Percentiles rank a stretch among this genome's conserved stretches.
Conservation (phyloP, 140 eudicot species). For the Ambrosia hybrid region DNA sequence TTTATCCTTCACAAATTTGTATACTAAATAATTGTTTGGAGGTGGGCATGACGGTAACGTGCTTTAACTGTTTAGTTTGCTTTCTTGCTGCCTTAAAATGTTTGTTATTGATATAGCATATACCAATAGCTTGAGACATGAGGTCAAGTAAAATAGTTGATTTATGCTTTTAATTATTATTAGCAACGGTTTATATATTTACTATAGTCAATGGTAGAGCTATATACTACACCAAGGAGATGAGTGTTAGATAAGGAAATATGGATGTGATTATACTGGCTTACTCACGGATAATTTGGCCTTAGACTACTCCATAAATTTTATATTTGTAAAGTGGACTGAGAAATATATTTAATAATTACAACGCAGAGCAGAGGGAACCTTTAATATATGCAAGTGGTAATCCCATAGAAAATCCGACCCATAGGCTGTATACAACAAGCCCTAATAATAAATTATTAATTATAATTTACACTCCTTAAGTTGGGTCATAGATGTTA, state of each 20-base stretch:
- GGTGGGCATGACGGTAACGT: neutral
- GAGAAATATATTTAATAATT: no score
- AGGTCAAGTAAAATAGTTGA: constrained; percentile 1
- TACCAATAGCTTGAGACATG: neutral
- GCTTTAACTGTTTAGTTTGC: neutral
- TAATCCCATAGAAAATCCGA: no score
- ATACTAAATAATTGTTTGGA: constrained; percentile 1
- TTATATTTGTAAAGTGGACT: neutral
- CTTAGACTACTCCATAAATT: neutral
- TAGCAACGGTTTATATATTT: neutral
- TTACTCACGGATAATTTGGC: neutral
- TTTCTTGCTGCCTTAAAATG: neutral
- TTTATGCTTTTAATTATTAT: neutral
- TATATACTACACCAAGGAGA: neutral
- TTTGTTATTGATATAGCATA: neutral
- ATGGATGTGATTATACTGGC: neutral
- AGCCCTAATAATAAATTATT: no score
- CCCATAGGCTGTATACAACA: no score
- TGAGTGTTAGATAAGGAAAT: neutral
- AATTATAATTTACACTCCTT: no score
- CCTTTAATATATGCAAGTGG: no score
- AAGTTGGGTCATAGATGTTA: no score
- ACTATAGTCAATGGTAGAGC: neutral
- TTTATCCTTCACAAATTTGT: neutral
- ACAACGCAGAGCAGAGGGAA: no score